phyloP scores from a whole-genome alignment of 257 asterid genomes.

The Petrea volubilis region DNA sequence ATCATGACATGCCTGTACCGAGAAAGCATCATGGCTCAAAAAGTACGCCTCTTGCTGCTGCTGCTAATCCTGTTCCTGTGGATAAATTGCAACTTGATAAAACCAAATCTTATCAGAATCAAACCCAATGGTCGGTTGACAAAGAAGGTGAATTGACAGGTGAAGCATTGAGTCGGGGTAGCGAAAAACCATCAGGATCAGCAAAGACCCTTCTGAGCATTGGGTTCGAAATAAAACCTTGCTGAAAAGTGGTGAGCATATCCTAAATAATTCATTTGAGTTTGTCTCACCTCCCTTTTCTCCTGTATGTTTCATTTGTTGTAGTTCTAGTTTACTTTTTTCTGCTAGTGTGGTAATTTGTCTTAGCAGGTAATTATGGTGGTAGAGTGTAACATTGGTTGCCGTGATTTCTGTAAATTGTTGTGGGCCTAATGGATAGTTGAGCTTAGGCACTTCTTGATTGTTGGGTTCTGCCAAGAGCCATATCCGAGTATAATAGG shows the following conservation, averaged over 20 bases:
- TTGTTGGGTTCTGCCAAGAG: background rate
- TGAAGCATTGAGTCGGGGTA: slow-evolving; percentile 38
- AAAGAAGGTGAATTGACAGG: slow-evolving; percentile 45
- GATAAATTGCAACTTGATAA: slow-evolving; percentile 22
- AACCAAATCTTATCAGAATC: slow-evolving; percentile 30
- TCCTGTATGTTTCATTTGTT: slow-evolving; percentile 9
- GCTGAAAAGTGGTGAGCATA: slow-evolving; percentile 35
- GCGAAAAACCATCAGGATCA: slow-evolving; percentile 41
- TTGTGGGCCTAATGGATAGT: slow-evolving; percentile 16
- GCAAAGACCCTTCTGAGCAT: slow-evolving; percentile 57
- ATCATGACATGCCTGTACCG: slow-evolving; percentile 75
- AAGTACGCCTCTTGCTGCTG: slow-evolving; percentile 12
- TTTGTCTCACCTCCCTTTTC: background rate
- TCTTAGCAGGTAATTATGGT: background rate
- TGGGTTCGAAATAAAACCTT: slow-evolving; percentile 68
- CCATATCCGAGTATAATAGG: background rate
- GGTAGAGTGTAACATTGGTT: slow-evolving; percentile 12
- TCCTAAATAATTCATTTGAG: slow-evolving; percentile 2
- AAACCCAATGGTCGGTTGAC: slow-evolving; percentile 51
- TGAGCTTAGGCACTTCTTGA: background rate
- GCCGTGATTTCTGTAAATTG: slow-evolving; percentile 22
- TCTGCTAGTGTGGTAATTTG: background rate
- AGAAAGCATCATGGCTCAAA: slow-evolving; percentile 50
- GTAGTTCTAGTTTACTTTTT: background rate
- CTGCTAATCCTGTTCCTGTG: slow-evolving; percentile 39